Base-by-base conservation (phyloP, 108 stramenopile genomes). In the Skeletonema tropicum region DNA sequence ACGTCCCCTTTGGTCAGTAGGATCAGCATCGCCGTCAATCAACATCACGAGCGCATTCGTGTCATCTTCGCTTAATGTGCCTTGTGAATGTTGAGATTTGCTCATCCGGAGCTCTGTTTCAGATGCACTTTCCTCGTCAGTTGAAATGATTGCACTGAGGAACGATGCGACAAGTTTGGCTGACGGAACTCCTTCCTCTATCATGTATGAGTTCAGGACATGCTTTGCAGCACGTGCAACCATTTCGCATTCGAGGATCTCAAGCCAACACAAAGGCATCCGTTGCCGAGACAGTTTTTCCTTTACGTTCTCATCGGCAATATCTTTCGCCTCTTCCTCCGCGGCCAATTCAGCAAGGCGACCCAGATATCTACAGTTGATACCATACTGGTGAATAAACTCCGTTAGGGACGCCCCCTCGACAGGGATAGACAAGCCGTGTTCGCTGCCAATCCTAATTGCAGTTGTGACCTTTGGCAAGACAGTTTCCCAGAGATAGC, bases 301-400 rank as follows among this genome's bases (percentile, higher is more conserved):
- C 12, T 76, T 67, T 7, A 42, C 76, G 17, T 79, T 74, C 64
- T 86, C 80, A 5, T 68, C 79, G 36, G 89, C 83, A 15, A 59
- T 26, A 60, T 92, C 90, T n/a, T 76, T 81, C 72, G 77, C 78
- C 79, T 95, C 98, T 82, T 97, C 92, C 12, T 80, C 76, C 39
- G 42, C 73, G 12, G 98, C 96, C 33, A 97, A 60, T 31, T 67
- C 64, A 23, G 97, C 97, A 31, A 99, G 79, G 19, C 86, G 83
- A 10, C 99, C 99, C 9, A 98, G 74, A 76, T 99, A 98, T 8
- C 99, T 89, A 73, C 98, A 89, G 74, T 99, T 99, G 64, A 99
- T 82, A 35, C 99, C 99, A 57, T 85, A 57, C 39, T 91, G 86
- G 68, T 99, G 98, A 52, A 99, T 76, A 36, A 88, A 80, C 11